These are phyloP conservation scores for Chrysoporthe puriensis DNA, from an alignment of 2,329 filamentous ascomycete species.

Conservation along the genomic window DNA sequence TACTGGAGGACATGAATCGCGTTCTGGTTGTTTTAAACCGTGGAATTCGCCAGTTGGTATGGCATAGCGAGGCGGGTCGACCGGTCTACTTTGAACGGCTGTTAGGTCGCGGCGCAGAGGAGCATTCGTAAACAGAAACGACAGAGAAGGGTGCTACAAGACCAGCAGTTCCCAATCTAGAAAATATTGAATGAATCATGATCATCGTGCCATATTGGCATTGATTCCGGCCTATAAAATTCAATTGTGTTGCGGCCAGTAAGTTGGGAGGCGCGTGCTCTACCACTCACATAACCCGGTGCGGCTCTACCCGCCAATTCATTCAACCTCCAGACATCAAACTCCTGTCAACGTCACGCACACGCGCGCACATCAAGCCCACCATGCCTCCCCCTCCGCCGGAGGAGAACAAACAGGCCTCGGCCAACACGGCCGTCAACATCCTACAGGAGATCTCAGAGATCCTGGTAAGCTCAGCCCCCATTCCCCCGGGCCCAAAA, in stretches of 20 bases:
- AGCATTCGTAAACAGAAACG: not conserved
- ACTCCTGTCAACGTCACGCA: not conserved
- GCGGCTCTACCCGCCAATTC: slow-evolving; percentile 13
- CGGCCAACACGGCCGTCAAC: slow-evolving; percentile 80
- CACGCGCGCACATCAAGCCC: slow-evolving; percentile 7
- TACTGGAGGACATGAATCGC: not conserved
- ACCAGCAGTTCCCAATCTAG: not conserved
- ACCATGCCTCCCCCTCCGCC: slow-evolving; percentile 45
- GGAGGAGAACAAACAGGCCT: slow-evolving; percentile 67
- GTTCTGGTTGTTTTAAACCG: not conserved
- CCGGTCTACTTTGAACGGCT: not conserved
- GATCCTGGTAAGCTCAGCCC: slow-evolving; percentile 66
- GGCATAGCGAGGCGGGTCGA: not conserved
- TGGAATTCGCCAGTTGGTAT: not conserved
- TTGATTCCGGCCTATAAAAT: not conserved
- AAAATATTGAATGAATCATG: not conserved
- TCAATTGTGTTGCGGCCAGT: not conserved
- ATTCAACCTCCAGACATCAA: not conserved
- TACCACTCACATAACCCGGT: not conserved
- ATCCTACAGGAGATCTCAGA: slow-evolving; percentile 86
- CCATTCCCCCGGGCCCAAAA: too few species aligned
- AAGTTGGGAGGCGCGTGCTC: not conserved
- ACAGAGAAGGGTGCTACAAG: not conserved
- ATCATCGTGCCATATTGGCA: not conserved
- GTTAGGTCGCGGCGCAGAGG: not conserved